A percentile compares a stretch with the other conserved stretches of the same genome.
phyloP scores from a whole-genome alignment of 306 rosid species.

The Vigna radiata region DNA sequence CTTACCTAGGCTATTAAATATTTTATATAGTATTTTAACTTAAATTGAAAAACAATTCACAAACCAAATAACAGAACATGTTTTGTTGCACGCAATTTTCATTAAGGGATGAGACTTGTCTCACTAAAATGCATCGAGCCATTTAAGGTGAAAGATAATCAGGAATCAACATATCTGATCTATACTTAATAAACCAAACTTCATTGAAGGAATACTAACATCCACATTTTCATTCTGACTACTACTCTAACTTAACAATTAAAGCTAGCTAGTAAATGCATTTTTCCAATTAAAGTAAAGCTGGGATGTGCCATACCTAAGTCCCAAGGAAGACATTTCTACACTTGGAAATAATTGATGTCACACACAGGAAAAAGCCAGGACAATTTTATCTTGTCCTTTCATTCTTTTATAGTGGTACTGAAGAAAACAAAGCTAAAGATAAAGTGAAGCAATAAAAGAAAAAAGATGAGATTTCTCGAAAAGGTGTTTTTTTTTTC shows the following conservation, averaged over 20 bases:
- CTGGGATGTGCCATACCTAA: background rate
- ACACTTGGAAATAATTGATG: background rate
- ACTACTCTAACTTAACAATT: background rate
- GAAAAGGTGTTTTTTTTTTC: constrained; percentile 10
- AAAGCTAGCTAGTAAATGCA: background rate
- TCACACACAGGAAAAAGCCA: background rate
- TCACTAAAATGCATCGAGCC: constrained; percentile 13
- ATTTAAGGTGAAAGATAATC: background rate
- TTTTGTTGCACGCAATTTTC: background rate
- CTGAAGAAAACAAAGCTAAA: constrained; percentile 3
- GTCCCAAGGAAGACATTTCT: background rate
- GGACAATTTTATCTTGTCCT: background rate
- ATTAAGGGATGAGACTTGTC: constrained; percentile 3
- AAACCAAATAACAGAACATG: constrained; percentile 22
- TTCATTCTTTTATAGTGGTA: background rate
- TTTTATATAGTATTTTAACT: constrained; percentile 1
- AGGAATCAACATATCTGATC: background rate
- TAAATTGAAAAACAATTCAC: constrained; percentile 4
- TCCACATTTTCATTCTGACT: background rate
- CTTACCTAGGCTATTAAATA: background rate
- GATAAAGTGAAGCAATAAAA: background rate
- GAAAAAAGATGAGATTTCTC: background rate
- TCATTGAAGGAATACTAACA: background rate
- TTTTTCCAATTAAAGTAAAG: background rate
- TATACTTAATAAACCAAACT: background rate